Conservation (phyloP, 2,329 filamentous ascomycete species). For the Geosmithia morbida region DNA sequence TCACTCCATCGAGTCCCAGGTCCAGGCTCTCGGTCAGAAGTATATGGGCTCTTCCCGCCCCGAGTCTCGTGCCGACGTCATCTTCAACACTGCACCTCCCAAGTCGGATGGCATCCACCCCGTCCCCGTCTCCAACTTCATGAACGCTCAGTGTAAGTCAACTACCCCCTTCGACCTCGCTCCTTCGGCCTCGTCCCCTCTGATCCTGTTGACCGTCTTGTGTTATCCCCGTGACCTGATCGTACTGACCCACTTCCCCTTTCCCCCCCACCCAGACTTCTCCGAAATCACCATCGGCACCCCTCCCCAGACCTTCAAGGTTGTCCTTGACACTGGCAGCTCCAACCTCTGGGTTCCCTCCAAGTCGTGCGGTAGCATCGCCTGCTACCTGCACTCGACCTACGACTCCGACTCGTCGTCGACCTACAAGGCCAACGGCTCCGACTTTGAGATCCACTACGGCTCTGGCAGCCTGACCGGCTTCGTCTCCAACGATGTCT, state of each 20-base stretch:
- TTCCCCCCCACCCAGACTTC: constrained; percentile 52
- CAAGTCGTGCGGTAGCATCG: constrained; percentile 79
- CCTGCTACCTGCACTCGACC: constrained; percentile 93
- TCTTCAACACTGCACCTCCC: constrained; percentile 64
- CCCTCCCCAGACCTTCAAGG: constrained; percentile 92
- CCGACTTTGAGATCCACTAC: constrained; percentile 84
- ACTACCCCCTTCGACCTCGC: background rate
- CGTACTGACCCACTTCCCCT: background rate
- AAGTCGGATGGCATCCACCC: constrained; percentile 55
- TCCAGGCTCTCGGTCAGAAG: constrained; percentile 80
- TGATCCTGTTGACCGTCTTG: constrained; percentile 5
- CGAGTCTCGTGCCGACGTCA: constrained; percentile 52
- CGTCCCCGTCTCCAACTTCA: constrained; percentile 89
- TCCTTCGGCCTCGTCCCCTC: too few species aligned
- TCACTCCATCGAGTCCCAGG: constrained; percentile 67
- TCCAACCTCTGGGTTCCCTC: constrained; percentile 99
- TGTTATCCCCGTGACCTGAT: background rate
- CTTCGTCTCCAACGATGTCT: constrained; percentile 78
- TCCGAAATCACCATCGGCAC: constrained; percentile 89
- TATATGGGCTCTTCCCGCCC: constrained; percentile 67
- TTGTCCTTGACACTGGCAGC: constrained; percentile 94
- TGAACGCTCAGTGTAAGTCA: constrained; percentile 91
- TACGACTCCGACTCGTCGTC: constrained; percentile 86
- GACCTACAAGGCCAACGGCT: constrained; percentile 88
- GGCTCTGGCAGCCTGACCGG: constrained; percentile 89